Evolutionary conservation across 2,329 filamentous ascomycete species (phyloP), one percentile per base, ranked within the genome.

Genomic region (Leptosphaerulina australis): DNA sequence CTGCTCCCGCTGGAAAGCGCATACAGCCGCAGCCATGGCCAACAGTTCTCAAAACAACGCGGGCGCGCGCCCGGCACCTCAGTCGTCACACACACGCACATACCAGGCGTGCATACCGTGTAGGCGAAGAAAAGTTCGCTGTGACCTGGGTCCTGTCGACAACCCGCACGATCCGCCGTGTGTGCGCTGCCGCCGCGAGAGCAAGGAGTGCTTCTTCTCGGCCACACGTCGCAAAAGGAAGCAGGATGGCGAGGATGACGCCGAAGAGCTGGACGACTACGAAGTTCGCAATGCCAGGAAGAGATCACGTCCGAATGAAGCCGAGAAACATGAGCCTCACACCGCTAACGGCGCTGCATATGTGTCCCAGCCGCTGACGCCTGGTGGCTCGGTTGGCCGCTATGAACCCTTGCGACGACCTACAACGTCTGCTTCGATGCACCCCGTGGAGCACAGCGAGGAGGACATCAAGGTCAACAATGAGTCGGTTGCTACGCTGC

Each of bases 201-300:
- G 88, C 77, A 97, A 97, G 74, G 88, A 96, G 66, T 99, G 94
- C 79, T 96, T 88, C 81, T 99, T 99, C 79, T 96, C 91, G 56
- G 90, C 91, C 15, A 97, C 92, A 24, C 83, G 94, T 40, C 86
- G 94, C 69, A 97, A 97, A 84, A 85, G 91, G 70, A 95, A 94
- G 80, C 84, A 77, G 20, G 79, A 77, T 49, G 74, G 71, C 43
- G 71, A 70, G 9, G 77, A 78, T 7, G 75, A 74, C 22, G 59
- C 65, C 6, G 74, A 79, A 2, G 76, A 77, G 25, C 75, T 68
- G 12, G 71, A 70, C 61, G 87, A 90, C 57, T 90, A 90, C 70
- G 83, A 88, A 50, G 70, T 88, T 24, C 83, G 88, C 62, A 90
- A 90, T 72, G 88, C 87, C 34, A 81, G 89, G 53, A 91, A 91